phyloP scores from a whole-genome alignment of 2,329 filamentous ascomycete genomes.

The Colletotrichum shisoi region DNA sequence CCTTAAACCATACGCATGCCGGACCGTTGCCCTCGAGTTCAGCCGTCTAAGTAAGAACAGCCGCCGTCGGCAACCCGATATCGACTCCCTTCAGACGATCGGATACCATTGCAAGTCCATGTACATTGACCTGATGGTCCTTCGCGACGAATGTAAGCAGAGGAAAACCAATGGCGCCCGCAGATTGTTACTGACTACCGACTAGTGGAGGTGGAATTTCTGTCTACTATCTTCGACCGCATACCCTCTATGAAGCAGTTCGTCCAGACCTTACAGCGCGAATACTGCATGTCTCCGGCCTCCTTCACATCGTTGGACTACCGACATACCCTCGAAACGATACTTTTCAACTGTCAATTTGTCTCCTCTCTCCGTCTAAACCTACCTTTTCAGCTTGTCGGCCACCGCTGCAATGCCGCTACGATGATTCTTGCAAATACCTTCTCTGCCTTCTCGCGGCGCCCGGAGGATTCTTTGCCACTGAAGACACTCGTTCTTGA shows the following conservation, averaged over 20 bases:
- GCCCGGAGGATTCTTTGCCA: constrained; percentile 54
- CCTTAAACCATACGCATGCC: constrained; percentile 56
- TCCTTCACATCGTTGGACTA: constrained; percentile 62
- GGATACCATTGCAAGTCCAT: constrained; percentile 59
- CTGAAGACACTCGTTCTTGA: constrained; percentile 60
- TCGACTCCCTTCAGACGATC: constrained; percentile 56
- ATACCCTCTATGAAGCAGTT: constrained; percentile 58
- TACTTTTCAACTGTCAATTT: constrained; percentile 56
- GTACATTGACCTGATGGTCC: constrained; percentile 61
- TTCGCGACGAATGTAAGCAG: constrained; percentile 58
- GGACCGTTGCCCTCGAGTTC: constrained; percentile 60
- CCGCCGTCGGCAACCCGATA: constrained; percentile 46
- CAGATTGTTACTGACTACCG: constrained; percentile 7
- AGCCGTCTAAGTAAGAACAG: constrained; percentile 55
- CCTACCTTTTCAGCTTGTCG: constrained; percentile 61
- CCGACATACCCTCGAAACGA: constrained; percentile 50
- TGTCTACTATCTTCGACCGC: constrained; percentile 56
- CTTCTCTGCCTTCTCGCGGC: constrained; percentile 56
- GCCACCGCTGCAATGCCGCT: constrained; percentile 55
- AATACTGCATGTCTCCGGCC: constrained; percentile 58
- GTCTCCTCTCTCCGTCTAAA: constrained; percentile 58
- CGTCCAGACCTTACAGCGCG: constrained; percentile 53
- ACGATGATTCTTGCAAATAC: constrained; percentile 63
- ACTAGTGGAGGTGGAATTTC: constrained; percentile 58
- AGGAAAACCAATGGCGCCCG: not conserved